Base-by-base conservation (phyloP, 371 early-diverging fungal species). In the Lichtheimia corymbifera region DNA sequence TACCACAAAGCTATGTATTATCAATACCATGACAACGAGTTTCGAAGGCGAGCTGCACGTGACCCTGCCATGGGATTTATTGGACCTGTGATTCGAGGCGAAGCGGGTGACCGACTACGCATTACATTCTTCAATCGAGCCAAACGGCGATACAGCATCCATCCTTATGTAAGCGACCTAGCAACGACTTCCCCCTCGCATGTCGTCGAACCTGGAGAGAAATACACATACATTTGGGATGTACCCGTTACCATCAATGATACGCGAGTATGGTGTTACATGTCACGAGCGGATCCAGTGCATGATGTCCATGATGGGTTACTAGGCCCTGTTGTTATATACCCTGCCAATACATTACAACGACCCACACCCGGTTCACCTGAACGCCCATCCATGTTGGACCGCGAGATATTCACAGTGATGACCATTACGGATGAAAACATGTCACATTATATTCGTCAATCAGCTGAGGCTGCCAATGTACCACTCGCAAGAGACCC, bases 1-100 rank as follows among this genome's bases (percentile, higher is more conserved):
- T 84, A 82, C 59, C 56, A 57, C 28, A 84, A 82, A 27, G 78
- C 68, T 0, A 52, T 76, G 12, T 84, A 71, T 54, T 60, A 70
- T 11, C 73, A 74, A 59, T 84, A 81, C 64, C 69, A 58, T 7
- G 83, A 82, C 56, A 65, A 55, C 5, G 57, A 58, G 9, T 84
- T 80, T 54, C 53, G 53, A 5, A 56, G 55, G 4, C 59, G 61
- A 0, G 65, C 72, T 35, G 59, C 73, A 3, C 74, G 72, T 55
- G 83, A 77, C 51, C 59, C 69, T 5, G 55, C 62, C 0, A 62
- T 80, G 18, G 84, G 84, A 2, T 52, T 76, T 14, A 25, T 82
- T 35, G 84, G 84, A 0, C 84, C 84, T 15, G 62, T 82, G 14
- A 61, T 84, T 52, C 71, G 83, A 53, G 84, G 77, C 14, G 83